Evolutionary conservation across 1,139 yeast genomes (phyloP).

Genomic region (Nakaseomyces uthaithaninus): DNA sequence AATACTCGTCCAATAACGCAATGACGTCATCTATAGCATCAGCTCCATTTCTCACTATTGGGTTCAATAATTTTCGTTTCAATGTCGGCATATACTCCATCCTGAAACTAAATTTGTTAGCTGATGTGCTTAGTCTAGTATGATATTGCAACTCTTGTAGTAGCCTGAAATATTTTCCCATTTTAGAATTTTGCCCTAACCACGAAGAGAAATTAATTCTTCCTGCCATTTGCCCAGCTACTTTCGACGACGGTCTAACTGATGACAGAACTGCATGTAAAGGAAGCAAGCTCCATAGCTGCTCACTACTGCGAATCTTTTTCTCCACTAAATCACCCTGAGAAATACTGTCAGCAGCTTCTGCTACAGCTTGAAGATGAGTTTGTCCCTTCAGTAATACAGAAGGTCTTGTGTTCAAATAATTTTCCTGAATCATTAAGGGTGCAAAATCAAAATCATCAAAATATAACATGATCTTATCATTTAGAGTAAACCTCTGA

Average conservation of each 20-base stretch:
- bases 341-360: slow-evolving; percentile 81
- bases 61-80: slow-evolving; percentile 46
- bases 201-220: slow-evolving; percentile 76
- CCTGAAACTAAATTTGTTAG: slow-evolving; percentile 68
- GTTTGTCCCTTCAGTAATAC: slow-evolving; percentile 36
- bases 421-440: slow-evolving; percentile 92
- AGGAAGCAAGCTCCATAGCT: slow-evolving; percentile 93
- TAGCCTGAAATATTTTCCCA: slow-evolving; percentile 66
- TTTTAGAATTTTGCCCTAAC: slow-evolving; percentile 87
- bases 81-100: slow-evolving; percentile 68
- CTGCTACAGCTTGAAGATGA: slow-evolving; percentile 57
- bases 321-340: slow-evolving; percentile 73
- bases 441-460: slow-evolving; percentile 95
- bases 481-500: slow-evolving; percentile 54
- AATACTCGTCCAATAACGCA: slow-evolving; percentile 70
- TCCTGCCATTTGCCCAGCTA: slow-evolving; percentile 64
- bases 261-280: slow-evolving; percentile 85
- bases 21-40: slow-evolving; percentile 64
- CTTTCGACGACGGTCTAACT: slow-evolving; percentile 67
- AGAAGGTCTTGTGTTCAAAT: slow-evolving; percentile 55
- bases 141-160: slow-evolving; percentile 87
- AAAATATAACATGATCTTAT: slow-evolving; percentile 81
- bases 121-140: slow-evolving; percentile 68
- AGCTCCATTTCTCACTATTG: slow-evolving; percentile 45
- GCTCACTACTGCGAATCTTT: slow-evolving; percentile 82